These are phyloP conservation scores for Phialocephala subalpina DNA, from an alignment of 2,329 filamentous ascomycete genomes.

Conservation along the genomic window DNA sequence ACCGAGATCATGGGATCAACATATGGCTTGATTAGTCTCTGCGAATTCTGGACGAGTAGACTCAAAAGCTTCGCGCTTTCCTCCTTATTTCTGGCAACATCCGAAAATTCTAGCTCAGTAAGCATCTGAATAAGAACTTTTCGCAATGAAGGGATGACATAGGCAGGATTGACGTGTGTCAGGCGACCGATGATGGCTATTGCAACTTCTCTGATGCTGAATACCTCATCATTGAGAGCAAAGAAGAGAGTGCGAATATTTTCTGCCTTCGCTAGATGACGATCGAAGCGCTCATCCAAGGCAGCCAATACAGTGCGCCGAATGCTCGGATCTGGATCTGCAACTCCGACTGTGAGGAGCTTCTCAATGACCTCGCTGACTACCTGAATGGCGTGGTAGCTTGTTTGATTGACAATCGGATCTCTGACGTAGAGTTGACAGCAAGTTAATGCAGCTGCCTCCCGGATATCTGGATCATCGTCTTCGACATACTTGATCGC, in stretches of 20 bases:
- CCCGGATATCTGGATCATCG: slow-evolving; percentile 90
- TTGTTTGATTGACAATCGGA: slow-evolving; percentile 97
- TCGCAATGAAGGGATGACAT: slow-evolving; percentile 93
- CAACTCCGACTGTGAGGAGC: slow-evolving; percentile 91
- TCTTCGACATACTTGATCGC: slow-evolving; percentile 98
- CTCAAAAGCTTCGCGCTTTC: slow-evolving; percentile 95
- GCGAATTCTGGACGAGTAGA: slow-evolving; percentile 90
- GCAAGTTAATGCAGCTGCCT: slow-evolving; percentile 94
- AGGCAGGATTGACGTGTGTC: slow-evolving; percentile 91
- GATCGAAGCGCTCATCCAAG: slow-evolving; percentile 92
- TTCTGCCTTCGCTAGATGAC: slow-evolving; percentile 95
- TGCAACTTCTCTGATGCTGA: slow-evolving; percentile 89
- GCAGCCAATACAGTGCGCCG: slow-evolving; percentile 87
- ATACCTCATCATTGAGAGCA: slow-evolving; percentile 93
- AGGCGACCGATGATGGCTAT: slow-evolving; percentile 96
- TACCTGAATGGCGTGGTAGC: slow-evolving; percentile 94
- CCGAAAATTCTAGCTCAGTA: slow-evolving; percentile 95
- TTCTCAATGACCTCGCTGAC: slow-evolving; percentile 98
- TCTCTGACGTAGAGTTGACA: slow-evolving; percentile 98
- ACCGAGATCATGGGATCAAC: slow-evolving; percentile 97
- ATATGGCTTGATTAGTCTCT: slow-evolving; percentile 92
- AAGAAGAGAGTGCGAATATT: slow-evolving; percentile 97
- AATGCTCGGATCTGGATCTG: slow-evolving; percentile 89
- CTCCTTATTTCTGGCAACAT: slow-evolving; percentile 92
- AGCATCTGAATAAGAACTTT: slow-evolving; percentile 96